These are phyloP conservation scores for Phaffia australis DNA, from an alignment of 768 basidiomycete genomes.

Conservation along the genomic window DNA sequence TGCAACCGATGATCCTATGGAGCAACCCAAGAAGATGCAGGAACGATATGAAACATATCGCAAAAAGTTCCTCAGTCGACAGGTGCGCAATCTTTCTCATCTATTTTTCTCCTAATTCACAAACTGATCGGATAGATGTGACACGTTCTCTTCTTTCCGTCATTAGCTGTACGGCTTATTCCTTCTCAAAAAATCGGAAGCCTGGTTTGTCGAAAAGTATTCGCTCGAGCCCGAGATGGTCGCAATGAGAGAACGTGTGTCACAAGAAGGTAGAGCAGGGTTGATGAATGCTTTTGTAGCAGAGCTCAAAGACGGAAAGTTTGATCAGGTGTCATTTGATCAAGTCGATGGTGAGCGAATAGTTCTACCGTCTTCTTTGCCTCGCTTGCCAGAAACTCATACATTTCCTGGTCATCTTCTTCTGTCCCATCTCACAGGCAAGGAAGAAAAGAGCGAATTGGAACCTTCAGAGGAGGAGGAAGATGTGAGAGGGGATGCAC, in stretches of 20 bases:
- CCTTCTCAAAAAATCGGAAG: constrained; percentile 86
- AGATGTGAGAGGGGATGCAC: constrained; percentile 2
- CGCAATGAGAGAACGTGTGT: constrained; percentile 61
- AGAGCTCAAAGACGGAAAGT: constrained; percentile 74
- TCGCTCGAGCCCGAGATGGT: constrained; percentile 63
- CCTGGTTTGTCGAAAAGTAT: constrained; percentile 96
- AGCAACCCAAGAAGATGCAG: constrained; percentile 68
- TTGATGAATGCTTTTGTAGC: constrained; percentile 59
- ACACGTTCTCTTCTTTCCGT: constrained; percentile 21
- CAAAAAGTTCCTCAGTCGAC: constrained; percentile 72
- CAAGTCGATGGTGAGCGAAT: constrained; percentile 17
- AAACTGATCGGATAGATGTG: neutral
- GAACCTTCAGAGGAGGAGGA: neutral
- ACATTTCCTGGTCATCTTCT: neutral
- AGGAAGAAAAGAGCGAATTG: neutral
- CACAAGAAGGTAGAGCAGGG: constrained; percentile 74
- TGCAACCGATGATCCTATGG: constrained; percentile 56
- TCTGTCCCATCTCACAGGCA: neutral
- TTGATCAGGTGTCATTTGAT: constrained; percentile 45
- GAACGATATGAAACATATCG: constrained; percentile 84
- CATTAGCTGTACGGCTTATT: constrained; percentile 85
- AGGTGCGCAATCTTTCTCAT: constrained; percentile 51
- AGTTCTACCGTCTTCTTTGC: neutral
- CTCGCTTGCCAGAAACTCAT: neutral
- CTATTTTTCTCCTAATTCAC: neutral